Conservation (phyloP, 192 early-diverging fungal genomes). For the Mortierella antarctica region DNA sequence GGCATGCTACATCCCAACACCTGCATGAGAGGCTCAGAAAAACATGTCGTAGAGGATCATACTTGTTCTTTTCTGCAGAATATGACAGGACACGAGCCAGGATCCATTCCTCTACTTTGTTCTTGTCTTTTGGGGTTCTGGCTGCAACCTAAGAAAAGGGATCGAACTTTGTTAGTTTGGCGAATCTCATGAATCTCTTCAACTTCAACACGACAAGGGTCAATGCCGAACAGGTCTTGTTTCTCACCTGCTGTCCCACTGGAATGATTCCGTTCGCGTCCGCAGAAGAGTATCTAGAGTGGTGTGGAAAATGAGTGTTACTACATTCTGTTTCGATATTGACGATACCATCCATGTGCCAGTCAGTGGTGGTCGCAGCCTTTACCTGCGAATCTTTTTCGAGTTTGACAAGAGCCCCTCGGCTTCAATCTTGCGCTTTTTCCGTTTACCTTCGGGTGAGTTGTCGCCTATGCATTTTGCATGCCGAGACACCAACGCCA, state of each 20-base stretch:
- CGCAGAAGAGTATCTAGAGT: slow-evolving; percentile 27
- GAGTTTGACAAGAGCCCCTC: slow-evolving; percentile 46
- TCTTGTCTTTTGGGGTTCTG: slow-evolving; percentile 60
- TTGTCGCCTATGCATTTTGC: slow-evolving; percentile 11
- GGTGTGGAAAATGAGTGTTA: not conserved
- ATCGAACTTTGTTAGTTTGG: too few relatives aligned
- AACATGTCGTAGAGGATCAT: slow-evolving; percentile 1
- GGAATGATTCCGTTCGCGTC: slow-evolving; percentile 45
- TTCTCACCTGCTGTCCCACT: slow-evolving; percentile 43
- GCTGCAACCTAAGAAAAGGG: slow-evolving; percentile 57
- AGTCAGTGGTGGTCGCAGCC: not conserved
- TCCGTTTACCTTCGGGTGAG: slow-evolving; percentile 36
- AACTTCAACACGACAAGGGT: not conserved
- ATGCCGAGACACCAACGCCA: not conserved
- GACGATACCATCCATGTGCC: not conserved
- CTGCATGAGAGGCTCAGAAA: not conserved
- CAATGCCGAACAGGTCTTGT: not conserved
- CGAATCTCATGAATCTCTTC: too few relatives aligned
- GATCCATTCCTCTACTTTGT: slow-evolving; percentile 67
- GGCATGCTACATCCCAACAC: not conserved
- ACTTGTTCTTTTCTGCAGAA: slow-evolving; percentile 62
- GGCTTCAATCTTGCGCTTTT: slow-evolving; percentile 51
- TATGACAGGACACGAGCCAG: slow-evolving; percentile 59
- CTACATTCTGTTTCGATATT: not conserved
- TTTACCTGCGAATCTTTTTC: slow-evolving; percentile 47